Percentiles rank a stretch among this genome's conserved stretches.
Evolutionary conservation across 2,329 filamentous ascomycete species (phyloP).

Genomic region (Eutypa lata): DNA sequence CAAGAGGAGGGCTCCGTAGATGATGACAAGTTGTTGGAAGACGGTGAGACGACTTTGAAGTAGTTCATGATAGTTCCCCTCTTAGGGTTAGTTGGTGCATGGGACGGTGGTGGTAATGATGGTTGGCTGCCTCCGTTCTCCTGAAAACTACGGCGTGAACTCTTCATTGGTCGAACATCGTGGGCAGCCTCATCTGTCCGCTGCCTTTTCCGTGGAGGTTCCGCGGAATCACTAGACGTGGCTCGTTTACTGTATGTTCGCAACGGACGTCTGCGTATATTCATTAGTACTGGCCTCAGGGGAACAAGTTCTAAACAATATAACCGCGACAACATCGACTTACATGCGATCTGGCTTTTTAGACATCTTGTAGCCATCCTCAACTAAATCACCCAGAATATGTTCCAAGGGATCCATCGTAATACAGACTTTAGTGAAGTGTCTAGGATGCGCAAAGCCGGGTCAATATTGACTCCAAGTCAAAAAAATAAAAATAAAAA

Average conservation of each 20-base stretch:
- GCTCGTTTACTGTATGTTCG: conserved; percentile 36
- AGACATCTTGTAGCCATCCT: conserved; percentile 4
- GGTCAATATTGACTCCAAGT: neutral
- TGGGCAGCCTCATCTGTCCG: conserved; percentile 7
- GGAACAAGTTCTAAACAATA: neutral
- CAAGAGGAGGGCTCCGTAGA: conserved; percentile 17
- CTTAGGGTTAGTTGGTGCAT: conserved; percentile 8
- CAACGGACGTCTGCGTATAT: conserved; percentile 24
- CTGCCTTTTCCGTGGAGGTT: conserved; percentile 22
- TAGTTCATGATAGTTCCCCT: conserved; percentile 29
- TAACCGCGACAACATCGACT: conserved; percentile 2
- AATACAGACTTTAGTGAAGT: neutral
- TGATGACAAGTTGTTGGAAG: conserved; percentile 7
- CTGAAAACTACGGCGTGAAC: neutral
- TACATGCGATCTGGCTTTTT: conserved; percentile 17
- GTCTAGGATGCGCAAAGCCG: neutral
- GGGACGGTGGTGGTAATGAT: conserved; percentile 5
- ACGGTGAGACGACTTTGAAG: conserved; percentile 22
- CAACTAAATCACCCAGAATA: neutral
- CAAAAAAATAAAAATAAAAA: neutral
- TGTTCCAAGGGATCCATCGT: neutral
- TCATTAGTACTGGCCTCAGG: conserved; percentile 2
- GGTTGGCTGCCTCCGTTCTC: conserved; percentile 1
- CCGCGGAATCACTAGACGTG: conserved; percentile 15
- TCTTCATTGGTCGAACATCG: neutral